phyloP scores from a whole-genome alignment of 495 filamentous ascomycete species.

The Tirmania nivea region DNA sequence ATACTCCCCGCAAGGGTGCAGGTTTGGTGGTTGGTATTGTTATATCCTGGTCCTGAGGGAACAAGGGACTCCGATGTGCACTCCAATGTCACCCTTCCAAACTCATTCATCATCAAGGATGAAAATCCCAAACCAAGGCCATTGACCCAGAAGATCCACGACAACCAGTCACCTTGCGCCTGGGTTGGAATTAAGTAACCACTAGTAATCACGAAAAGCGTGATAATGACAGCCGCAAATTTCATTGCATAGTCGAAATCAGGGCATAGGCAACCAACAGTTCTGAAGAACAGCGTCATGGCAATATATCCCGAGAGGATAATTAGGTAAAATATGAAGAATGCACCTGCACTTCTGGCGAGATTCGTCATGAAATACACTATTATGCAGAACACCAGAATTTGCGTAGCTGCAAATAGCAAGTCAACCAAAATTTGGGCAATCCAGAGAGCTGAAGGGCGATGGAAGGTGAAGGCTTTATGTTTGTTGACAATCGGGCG shows the following conservation, averaged over 20 bases:
- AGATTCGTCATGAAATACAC: conserved; percentile 66
- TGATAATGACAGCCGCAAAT: conserved; percentile 54
- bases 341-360: conserved; percentile 41
- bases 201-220: conserved; percentile 52
- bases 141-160: conserved; percentile 70
- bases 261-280: conserved; percentile 54
- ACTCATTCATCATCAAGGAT: conserved; percentile 67
- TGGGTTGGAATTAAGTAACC: conserved; percentile 65
- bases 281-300: conserved; percentile 64
- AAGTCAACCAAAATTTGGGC: conserved; percentile 63
- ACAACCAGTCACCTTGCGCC: conserved; percentile 45
- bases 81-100: conserved; percentile 36
- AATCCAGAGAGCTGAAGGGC: conserved; percentile 58
- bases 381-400: conserved; percentile 49
- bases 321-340: conserved; percentile 58
- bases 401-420: conserved; percentile 41
- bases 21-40: conserved; percentile 44
- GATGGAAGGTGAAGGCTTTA: conserved; percentile 55
- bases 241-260: conserved; percentile 75
- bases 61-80: conserved; percentile 43
- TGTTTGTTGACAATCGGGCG: conserved; percentile 60
- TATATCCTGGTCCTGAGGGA: conserved; percentile 40
- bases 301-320: conserved; percentile 48
- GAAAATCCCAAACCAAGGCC: conserved; percentile 53
- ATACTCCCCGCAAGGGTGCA: conserved; percentile 50